phyloP scores from a whole-genome alignment of 1,139 yeast species.

The Komagataea norvegica region DNA sequence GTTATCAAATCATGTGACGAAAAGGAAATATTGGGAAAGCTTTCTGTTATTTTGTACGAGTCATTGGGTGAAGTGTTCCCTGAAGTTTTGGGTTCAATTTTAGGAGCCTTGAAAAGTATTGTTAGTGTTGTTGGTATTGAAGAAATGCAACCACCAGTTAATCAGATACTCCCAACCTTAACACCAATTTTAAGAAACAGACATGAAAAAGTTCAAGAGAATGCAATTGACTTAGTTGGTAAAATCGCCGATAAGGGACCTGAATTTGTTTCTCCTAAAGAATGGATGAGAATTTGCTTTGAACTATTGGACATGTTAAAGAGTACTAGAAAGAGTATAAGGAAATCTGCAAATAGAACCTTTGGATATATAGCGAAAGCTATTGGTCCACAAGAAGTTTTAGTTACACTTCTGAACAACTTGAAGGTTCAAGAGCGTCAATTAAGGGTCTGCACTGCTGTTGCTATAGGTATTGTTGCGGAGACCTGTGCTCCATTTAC shows the following conservation, averaged over 20 bases:
- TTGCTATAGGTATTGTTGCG: constrained; percentile 96
- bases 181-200: constrained; percentile 90
- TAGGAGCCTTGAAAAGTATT: constrained; percentile 61
- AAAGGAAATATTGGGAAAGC: constrained; percentile 54
- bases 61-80: constrained; percentile 95
- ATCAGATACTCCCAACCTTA: constrained; percentile 78
- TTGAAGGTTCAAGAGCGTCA: constrained; percentile 93
- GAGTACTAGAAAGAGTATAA: constrained; percentile 71
- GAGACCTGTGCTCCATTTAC: constrained; percentile 92
- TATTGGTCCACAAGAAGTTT: constrained; percentile 93
- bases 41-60: constrained; percentile 79
- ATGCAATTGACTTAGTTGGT: constrained; percentile 77
- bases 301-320: constrained; percentile 87
- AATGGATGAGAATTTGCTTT: constrained; percentile 97
- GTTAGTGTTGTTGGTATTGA: constrained; percentile 50
- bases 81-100: constrained; percentile 82
- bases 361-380: constrained; percentile 91
- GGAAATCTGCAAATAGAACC: constrained; percentile 84
- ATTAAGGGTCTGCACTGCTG: constrained; percentile 94
- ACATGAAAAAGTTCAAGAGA: constrained; percentile 88
- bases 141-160: constrained; percentile 73
- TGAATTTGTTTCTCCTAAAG: constrained; percentile 83
- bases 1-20: constrained; percentile 66
- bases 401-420: constrained; percentile 79
- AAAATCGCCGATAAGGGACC: constrained; percentile 80